Evolutionary conservation across 2,329 filamentous ascomycete species (phyloP).

Genomic region (Pseudogymnoascus sp.): DNA sequence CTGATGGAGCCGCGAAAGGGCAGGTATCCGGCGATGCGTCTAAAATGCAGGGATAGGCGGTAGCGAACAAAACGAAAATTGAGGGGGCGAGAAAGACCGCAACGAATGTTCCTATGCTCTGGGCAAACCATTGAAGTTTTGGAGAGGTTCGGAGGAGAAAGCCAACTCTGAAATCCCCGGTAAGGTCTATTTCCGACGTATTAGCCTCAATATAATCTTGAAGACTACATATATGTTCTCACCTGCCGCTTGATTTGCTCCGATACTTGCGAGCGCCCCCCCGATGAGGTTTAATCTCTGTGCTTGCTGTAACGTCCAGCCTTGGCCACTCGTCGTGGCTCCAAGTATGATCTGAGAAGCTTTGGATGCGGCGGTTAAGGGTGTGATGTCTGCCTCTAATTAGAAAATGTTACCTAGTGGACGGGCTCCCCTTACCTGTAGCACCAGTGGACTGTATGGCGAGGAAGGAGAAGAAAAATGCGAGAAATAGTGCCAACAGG

Average conservation of each 20-base stretch:
- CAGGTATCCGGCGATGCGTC: slow-evolving; percentile 12
- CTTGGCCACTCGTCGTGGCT: slow-evolving; percentile 1
- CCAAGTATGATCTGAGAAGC: slow-evolving; percentile 4
- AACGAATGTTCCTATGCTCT: slow-evolving; percentile 17
- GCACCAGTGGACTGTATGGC: slow-evolving; percentile 1
- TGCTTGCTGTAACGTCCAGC: background rate
- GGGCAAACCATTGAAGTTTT: slow-evolving; percentile 14
- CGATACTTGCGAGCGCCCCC: background rate
- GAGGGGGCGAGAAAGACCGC: slow-evolving; percentile 16
- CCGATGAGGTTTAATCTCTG: background rate
- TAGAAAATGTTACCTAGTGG: background rate
- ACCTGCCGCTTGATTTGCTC: slow-evolving; percentile 4
- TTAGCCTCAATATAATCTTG: background rate
- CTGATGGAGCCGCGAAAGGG: slow-evolving; percentile 16
- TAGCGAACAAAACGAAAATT: slow-evolving; percentile 18
- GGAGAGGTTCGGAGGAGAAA: slow-evolving; percentile 3
- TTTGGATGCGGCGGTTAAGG: background rate
- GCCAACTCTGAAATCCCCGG: background rate
- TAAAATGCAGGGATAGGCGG: slow-evolving; percentile 18
- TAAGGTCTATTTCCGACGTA: background rate
- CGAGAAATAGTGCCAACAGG: background rate
- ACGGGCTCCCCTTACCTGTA: background rate
- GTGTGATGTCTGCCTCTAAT: background rate
- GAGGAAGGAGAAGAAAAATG: slow-evolving; percentile 4
- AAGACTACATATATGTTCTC: background rate